These are phyloP conservation scores for Ophiostoma triangulosporum DNA, from an alignment of 2,329 filamentous ascomycete species.

Conservation along the genomic window DNA sequence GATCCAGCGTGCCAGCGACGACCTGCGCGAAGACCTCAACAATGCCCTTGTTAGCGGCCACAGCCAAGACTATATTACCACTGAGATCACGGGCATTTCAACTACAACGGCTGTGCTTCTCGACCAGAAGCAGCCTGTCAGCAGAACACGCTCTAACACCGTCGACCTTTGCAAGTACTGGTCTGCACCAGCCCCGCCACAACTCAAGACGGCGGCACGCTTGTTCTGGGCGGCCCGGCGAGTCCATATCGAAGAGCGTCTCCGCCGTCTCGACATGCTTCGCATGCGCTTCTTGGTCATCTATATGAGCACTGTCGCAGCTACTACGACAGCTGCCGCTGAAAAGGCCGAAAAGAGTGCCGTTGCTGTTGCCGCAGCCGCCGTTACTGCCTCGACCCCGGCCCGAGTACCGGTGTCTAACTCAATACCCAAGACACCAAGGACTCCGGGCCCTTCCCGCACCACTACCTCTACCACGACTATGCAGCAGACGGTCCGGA, in stretches of 20 bases:
- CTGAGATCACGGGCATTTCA: not conserved
- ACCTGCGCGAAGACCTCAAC: constrained; percentile 47
- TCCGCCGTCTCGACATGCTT: constrained; percentile 45
- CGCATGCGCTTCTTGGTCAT: constrained; percentile 52
- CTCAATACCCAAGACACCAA: not conserved
- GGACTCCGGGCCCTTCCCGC: not conserved
- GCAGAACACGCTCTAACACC: not conserved
- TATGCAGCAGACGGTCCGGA: not conserved
- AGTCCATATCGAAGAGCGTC: constrained; percentile 39
- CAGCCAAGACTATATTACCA: constrained; percentile 10
- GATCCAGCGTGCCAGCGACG: constrained; percentile 47
- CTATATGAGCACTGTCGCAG: constrained; percentile 46
- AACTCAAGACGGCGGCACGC: constrained; percentile 33
- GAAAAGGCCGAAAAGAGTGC: constrained; percentile 22
- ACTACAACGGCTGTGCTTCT: not conserved
- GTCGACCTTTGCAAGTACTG: not conserved
- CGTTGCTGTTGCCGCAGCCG: not conserved
- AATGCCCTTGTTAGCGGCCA: constrained; percentile 32
- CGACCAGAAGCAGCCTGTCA: not conserved
- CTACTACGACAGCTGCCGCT: constrained; percentile 21
- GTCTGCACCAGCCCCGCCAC: constrained; percentile 10
- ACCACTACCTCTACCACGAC: not conserved
- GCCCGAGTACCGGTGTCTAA: not conserved
- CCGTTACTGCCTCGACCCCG: not conserved
- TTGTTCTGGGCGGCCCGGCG: constrained; percentile 46